Evolutionary conservation across 768 basidiomycete species (phyloP).

Genomic region (Lactarius indigo): DNA sequence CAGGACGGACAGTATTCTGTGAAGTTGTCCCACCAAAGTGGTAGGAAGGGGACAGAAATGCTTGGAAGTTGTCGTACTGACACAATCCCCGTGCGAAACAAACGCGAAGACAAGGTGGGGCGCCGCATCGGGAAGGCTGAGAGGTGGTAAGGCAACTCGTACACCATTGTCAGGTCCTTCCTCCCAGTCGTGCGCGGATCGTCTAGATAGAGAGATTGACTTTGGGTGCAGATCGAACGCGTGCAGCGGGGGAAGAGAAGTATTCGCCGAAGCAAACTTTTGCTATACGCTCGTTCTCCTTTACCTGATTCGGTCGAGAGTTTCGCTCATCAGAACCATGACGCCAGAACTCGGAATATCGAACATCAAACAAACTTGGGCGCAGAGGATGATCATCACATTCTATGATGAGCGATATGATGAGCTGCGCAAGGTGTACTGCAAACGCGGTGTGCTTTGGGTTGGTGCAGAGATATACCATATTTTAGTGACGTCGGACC

Average conservation of each 20-base stretch:
- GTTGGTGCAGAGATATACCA: background rate
- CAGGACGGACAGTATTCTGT: background rate
- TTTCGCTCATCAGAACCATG: background rate
- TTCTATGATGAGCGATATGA: background rate
- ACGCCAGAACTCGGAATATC: background rate
- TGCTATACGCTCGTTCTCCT: background rate
- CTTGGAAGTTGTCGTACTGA: background rate
- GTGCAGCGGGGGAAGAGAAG: background rate
- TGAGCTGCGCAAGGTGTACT: background rate
- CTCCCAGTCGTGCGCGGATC: background rate
- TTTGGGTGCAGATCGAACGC: background rate
- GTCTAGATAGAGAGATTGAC: background rate
- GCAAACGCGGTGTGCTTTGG: background rate
- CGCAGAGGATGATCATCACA: too few relatives aligned
- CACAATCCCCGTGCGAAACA: background rate
- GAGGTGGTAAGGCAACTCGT: background rate
- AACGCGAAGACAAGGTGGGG: background rate
- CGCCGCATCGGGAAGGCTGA: background rate
- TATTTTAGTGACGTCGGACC: background rate
- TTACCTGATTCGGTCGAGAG: background rate
- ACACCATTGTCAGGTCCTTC: background rate
- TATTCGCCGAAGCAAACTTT: background rate
- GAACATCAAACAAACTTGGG: background rate
- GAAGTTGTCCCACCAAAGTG: background rate
- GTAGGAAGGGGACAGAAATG: background rate